Evolutionary conservation across 2,329 filamentous ascomycete species (phyloP), one percentile per base, ranked within the genome.

Genomic region (Fusarium torulosum): DNA sequence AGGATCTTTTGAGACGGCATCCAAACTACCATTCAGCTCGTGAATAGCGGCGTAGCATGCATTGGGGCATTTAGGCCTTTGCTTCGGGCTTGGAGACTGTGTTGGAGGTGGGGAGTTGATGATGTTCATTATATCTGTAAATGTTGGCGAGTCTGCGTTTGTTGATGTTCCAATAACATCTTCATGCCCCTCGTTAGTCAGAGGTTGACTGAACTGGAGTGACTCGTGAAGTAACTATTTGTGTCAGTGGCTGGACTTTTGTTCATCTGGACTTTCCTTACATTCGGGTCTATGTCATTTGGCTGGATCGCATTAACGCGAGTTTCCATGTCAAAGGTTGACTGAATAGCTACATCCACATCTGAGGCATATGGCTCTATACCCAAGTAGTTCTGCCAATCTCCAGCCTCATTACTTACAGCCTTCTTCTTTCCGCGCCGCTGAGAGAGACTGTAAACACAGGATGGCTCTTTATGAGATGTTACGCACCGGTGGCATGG

Each of bases 371-470:
- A 19, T 17, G 21, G 6, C 1, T n/a, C 20, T 7, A 25, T 4
- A 2, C 15, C 21, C 7, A 15, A 9, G 1, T 44, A 1, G 0
- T 15, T n/a, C 3, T 29, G 7, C 1, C 31, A 35, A 27, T 1
- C 4, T 23, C 56, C 3, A 3, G 13, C 14, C 9, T 11, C 10
- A 7, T 23, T 23, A 6, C 6, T 49, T 3, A 10, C 4, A 6
- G 49, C 57, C 3, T 54, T 44, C 7, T 45, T 59, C 46, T 62
- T 63, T 8, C 59, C 59, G 6, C 49, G 43, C 13, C 49, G 21
- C 2, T 62, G 57, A 23, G 49, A 63, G 2, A 55, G 14, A 6
- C 59, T 63, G 10, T 63, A 63, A 11, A 45, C 19, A 15, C 59
- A 63, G n/a, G n/a, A n/a, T 5, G 25, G 7, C 6, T 35, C n/a